Conservation (phyloP, 78 protist genomes). For the Dictyostelium firmibasis region DNA sequence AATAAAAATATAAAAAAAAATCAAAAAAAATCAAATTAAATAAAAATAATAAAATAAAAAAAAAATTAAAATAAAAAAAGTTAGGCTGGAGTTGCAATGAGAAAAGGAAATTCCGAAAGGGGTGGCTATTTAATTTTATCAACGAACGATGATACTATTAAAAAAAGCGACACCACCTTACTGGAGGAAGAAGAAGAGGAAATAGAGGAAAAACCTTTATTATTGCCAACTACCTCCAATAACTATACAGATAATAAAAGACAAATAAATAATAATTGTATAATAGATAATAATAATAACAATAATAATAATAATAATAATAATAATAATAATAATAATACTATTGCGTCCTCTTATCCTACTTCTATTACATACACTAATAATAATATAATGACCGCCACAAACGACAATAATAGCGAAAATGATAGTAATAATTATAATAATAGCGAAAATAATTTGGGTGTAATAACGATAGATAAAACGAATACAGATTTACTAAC, state of each 20-base stretch:
- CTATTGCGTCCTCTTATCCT: neutral
- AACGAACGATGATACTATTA: neutral
- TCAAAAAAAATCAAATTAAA: no score
- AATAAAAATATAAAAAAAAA: no score
- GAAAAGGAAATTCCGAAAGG: neutral
- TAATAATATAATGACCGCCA: neutral
- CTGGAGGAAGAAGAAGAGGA: neutral
- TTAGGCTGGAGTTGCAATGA: neutral
- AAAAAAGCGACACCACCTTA: neutral
- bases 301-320: neutral
- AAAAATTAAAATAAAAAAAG: neutral
- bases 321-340: neutral
- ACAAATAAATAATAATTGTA: no score
- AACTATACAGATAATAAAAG: neutral
- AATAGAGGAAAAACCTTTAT: neutral
- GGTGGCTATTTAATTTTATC: neutral
- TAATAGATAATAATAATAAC: no score
- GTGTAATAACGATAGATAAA: neutral
- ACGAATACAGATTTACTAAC: neutral
- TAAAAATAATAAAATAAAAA: no score
- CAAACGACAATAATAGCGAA: neutral
- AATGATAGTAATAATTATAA: neutral
- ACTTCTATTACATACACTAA: neutral
- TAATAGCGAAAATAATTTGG: neutral
- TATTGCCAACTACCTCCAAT: neutral